These are phyloP conservation scores for Saraca asoca DNA, from an alignment of 331 rosid genomes.

Conservation along the genomic window DNA sequence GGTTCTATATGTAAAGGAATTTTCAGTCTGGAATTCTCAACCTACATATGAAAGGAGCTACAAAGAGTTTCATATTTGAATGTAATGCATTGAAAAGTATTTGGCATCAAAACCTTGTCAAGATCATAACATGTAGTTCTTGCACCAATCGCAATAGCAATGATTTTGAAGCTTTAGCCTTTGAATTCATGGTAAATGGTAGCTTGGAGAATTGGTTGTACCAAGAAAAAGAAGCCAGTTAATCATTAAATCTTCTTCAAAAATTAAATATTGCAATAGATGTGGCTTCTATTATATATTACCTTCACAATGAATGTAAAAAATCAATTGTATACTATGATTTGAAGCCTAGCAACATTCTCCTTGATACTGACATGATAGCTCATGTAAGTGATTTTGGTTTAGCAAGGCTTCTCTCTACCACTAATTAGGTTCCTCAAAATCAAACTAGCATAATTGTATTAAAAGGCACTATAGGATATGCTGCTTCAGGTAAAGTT, in stretches of 20 bases:
- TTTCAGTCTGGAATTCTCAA: background rate
- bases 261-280: background rate
- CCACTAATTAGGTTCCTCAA: background rate
- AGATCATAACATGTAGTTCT: too few species aligned
- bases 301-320: background rate
- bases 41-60: slow-evolving; percentile 29
- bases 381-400: background rate
- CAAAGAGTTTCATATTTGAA: slow-evolving; percentile 1
- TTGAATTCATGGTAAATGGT: slow-evolving; percentile 26
- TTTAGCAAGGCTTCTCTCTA: background rate
- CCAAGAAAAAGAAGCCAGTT: background rate
- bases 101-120: too few species aligned
- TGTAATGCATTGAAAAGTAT: too few species aligned
- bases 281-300: too few species aligned
- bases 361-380: too few species aligned
- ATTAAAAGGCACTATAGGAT: background rate
- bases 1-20: background rate
- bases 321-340: background rate
- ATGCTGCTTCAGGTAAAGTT: background rate
- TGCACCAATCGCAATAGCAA: too few species aligned
- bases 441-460: background rate
- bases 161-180: slow-evolving; percentile 16
- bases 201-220: slow-evolving; percentile 25
- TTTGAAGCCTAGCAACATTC: background rate
- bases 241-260: background rate